Evolutionary conservation across 257 asterid genomes (phyloP), one percentile per base, ranked within the genome.

Genomic region (Sherardia arvensis): DNA sequence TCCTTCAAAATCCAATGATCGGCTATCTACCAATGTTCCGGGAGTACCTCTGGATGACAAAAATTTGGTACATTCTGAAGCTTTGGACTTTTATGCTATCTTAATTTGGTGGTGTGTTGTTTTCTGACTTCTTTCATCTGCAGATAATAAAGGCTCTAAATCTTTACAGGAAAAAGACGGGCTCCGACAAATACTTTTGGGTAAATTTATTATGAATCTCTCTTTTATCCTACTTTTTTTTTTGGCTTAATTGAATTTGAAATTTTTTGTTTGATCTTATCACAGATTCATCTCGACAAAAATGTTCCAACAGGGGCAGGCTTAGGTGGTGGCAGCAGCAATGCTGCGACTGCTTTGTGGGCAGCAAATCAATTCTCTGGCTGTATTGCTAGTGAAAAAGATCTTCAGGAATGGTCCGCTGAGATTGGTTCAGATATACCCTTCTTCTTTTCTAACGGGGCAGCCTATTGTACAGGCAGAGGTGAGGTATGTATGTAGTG

Each of bases 271-370:
- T 63, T 49, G 18, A 30, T 72, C 56, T 54, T 61, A 18, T 61
- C 40, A 10, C 74, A 93, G 99, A 68, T 93, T 78, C 97, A 93
- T 82, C 94, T 93, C 15, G 96, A 93, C 69, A 93, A 93, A 83
- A 87, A 75, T 71, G 99, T 93, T 67, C 99, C 97, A 2, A 87
- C 97, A 3, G 99, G 99, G 27, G 99, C 99, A 28, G 99, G 99
- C 54, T 91, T 93, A 54, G 99, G 99, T 57, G 99, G 99, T 28
- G 99, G 99, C 69, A 93, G 99, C 79, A 85, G 99, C 70, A 93
- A 93, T 83, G 99, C 99, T 61, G 99, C 99, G 55, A 93, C 99
- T 69, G 90, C 99, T 65, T 80, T 93, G 70, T 93, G 99, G 99
- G 99, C 99, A 29, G 99, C 99, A 63, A 93, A 93, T 81, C 94